Conservation (phyloP, 768 basidiomycete species). For the Nidularia pulvinata region DNA sequence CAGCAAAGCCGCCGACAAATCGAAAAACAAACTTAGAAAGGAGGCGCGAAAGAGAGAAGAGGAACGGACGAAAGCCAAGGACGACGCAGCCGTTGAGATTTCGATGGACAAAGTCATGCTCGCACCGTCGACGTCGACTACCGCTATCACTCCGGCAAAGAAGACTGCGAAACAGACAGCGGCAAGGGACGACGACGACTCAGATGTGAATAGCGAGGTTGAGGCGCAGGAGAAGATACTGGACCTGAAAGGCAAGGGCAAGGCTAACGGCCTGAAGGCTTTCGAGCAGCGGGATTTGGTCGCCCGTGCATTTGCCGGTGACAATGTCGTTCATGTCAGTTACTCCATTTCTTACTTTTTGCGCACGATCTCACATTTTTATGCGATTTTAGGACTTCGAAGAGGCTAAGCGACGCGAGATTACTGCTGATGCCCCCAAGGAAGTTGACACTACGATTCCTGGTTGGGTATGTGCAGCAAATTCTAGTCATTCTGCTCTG, state of each 20-base stretch:
- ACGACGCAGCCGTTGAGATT: conserved; percentile 84
- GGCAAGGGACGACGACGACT: conserved; percentile 39
- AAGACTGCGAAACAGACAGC: conserved; percentile 35
- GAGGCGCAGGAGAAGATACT: conserved; percentile 64
- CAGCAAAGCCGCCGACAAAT: conserved; percentile 59
- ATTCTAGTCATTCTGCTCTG: not conserved
- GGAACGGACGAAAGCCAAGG: conserved; percentile 56
- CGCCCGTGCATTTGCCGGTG: conserved; percentile 94
- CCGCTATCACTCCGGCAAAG: conserved; percentile 37
- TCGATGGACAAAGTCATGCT: conserved; percentile 49
- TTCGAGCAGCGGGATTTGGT: conserved; percentile 94
- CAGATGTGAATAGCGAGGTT: conserved; percentile 63
- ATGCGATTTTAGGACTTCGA: conserved; percentile 69
- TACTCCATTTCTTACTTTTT: not conserved
- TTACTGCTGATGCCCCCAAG: conserved; percentile 84
- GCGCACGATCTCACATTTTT: not conserved
- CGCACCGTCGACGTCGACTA: conserved; percentile 11
- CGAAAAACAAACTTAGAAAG: conserved; percentile 77
- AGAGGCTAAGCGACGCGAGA: conserved; percentile 79
- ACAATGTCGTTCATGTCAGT: conserved; percentile 89
- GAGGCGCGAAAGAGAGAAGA: conserved; percentile 52
- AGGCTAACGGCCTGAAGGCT: conserved; percentile 49
- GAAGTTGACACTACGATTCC: conserved; percentile 90
- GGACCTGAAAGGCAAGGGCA: conserved; percentile 40
- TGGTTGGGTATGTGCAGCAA: conserved; percentile 77